phyloP scores from a whole-genome alignment of 2,329 filamentous ascomycete species.

The Dryadomyces quercivorus region DNA sequence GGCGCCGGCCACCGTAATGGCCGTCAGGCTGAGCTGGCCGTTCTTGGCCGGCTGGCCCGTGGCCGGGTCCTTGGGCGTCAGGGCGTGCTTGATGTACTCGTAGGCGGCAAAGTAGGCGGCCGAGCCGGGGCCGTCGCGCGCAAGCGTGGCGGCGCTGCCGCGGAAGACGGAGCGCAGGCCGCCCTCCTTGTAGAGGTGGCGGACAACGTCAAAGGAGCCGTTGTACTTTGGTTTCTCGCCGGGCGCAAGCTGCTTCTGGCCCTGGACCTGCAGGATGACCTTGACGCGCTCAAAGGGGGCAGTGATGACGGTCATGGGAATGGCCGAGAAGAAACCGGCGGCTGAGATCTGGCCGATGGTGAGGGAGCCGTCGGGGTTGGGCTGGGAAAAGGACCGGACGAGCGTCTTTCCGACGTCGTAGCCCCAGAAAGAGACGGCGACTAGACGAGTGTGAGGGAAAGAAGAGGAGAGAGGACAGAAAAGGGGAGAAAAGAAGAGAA shows the following conservation, averaged over 20 bases:
- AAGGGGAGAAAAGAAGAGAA: slow-evolving; percentile 19
- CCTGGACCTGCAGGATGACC: slow-evolving; percentile 94
- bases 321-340: slow-evolving; percentile 93
- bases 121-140: slow-evolving; percentile 82
- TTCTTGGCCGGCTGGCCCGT: slow-evolving; percentile 49
- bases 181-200: slow-evolving; percentile 84
- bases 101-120: slow-evolving; percentile 97
- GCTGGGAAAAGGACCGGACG: slow-evolving; percentile 55
- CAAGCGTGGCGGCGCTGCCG: slow-evolving; percentile 79
- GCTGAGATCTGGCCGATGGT: slow-evolving; percentile 78
- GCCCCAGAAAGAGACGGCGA: slow-evolving; percentile 66
- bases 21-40: slow-evolving; percentile 68
- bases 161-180: slow-evolving; percentile 88
- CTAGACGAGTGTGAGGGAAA: slow-evolving; percentile 29
- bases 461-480: neutral
- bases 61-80: slow-evolving; percentile 71
- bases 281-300: slow-evolving; percentile 98
- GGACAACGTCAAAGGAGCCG: slow-evolving; percentile 79
- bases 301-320: slow-evolving; percentile 97
- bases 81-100: slow-evolving; percentile 79
- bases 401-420: slow-evolving; percentile 93
- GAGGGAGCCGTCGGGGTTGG: slow-evolving; percentile 56
- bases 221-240: slow-evolving; percentile 89
- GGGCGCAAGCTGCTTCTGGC: slow-evolving; percentile 70
- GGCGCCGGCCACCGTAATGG: slow-evolving; percentile 77